Percentiles rank a stretch among this genome's conserved stretches.
These are phyloP conservation scores for Sutorius australiensis DNA, from an alignment of 768 basidiomycete species.

Conservation along the genomic window DNA sequence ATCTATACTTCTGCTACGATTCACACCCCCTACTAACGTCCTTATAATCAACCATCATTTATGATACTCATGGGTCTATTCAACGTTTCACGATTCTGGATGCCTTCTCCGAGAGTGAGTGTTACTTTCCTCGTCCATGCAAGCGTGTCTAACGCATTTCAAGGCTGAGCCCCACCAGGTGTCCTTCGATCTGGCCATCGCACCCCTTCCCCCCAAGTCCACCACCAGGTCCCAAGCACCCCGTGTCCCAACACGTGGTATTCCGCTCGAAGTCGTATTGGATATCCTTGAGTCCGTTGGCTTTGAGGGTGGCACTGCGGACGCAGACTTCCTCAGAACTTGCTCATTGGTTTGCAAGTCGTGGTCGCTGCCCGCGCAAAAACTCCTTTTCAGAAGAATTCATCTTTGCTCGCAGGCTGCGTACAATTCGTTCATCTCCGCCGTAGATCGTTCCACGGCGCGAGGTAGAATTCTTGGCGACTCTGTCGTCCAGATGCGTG, in stretches of 20 bases:
- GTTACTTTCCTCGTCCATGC: not conserved
- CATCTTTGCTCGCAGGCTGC: constrained; percentile 50
- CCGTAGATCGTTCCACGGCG: constrained; percentile 44
- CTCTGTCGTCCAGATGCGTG: constrained; percentile 50
- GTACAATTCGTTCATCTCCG: constrained; percentile 50
- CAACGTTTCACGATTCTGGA: constrained; percentile 20
- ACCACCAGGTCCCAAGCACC: constrained; percentile 12
- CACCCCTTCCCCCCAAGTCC: constrained; percentile 21
- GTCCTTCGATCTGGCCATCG: constrained; percentile 37
- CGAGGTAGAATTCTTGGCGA: constrained; percentile 51
- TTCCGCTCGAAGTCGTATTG: constrained; percentile 65
- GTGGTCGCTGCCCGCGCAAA: constrained; percentile 65
- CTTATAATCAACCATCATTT: constrained; percentile 20
- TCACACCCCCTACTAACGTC: constrained; percentile 15
- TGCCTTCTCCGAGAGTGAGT: constrained; percentile 26
- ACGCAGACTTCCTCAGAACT: constrained; percentile 43
- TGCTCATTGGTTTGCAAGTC: constrained; percentile 63
- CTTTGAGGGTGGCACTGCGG: constrained; percentile 34
- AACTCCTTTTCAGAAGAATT: constrained; percentile 58
- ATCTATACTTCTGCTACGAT: constrained; percentile 13
- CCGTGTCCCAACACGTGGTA: constrained; percentile 26
- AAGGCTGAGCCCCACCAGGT: constrained; percentile 36
- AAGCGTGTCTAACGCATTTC: constrained; percentile 5
- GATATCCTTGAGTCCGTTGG: constrained; percentile 59
- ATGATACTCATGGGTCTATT: constrained; percentile 27